Conservation (phyloP, 345 rosid species). For the Cochlearia excelsa region DNA sequence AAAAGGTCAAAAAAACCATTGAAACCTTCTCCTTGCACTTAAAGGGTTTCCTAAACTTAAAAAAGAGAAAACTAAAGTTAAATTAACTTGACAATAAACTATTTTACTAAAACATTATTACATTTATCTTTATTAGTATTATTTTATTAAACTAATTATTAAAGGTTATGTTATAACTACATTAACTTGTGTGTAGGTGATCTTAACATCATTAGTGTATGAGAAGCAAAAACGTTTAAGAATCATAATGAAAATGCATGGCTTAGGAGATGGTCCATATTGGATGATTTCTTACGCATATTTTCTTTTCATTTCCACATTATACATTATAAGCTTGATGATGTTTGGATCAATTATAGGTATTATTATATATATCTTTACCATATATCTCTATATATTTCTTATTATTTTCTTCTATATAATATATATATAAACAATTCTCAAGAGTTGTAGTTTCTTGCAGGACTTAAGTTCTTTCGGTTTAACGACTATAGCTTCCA, state of each 20-base stretch:
- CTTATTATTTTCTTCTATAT: neutral
- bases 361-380: constrained; percentile 34
- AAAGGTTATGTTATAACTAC: too few species aligned
- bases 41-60: too few species aligned
- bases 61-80: too few species aligned
- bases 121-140: too few species aligned
- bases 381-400: too few species aligned
- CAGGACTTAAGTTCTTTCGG: constrained; percentile 86
- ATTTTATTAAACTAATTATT: too few species aligned
- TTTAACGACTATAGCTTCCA: constrained; percentile 77
- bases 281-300: constrained; percentile 85
- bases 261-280: constrained; percentile 94
- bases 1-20: too few species aligned
- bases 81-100: too few species aligned
- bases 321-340: constrained; percentile 73
- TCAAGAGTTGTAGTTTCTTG: constrained; percentile 18
- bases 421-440: too few species aligned
- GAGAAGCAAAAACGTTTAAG: constrained; percentile 81
- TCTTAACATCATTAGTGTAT: constrained; percentile 67
- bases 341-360: constrained; percentile 79
- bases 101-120: too few species aligned
- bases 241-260: constrained; percentile 99
- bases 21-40: too few species aligned
- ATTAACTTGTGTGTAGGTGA: constrained; percentile 59
- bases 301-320: constrained; percentile 59